Percentiles rank a stretch among this genome's conserved stretches.
Conservation (phyloP, 345 rosid species). For the Clausena lansium region DNA sequence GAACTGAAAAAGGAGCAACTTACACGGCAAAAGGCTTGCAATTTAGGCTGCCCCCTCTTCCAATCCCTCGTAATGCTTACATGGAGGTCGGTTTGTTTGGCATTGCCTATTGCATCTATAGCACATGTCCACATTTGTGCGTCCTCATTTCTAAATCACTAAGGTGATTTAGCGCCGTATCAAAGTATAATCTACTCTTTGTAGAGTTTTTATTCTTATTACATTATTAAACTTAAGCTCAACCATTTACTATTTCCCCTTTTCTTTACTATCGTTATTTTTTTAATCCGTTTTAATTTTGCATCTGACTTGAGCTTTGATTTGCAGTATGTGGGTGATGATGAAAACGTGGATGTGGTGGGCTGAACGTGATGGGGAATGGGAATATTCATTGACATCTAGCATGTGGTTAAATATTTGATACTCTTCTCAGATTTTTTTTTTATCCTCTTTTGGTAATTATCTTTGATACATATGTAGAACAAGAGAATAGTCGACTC, state of each 20-base stretch:
- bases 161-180: neutral
- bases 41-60: constrained; percentile 45
- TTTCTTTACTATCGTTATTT: too few species aligned
- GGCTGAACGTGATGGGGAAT: constrained; percentile 30
- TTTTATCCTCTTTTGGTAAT: neutral
- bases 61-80: constrained; percentile 37
- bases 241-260: neutral
- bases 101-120: neutral
- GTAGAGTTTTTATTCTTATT: neutral
- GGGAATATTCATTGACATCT: constrained; percentile 23
- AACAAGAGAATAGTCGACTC: neutral
- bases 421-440: neutral
- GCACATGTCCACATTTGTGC: neutral
- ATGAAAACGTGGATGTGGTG: constrained; percentile 41
- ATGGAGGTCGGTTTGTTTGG: constrained; percentile 34
- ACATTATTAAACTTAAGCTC: neutral
- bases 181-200: neutral
- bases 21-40: constrained; percentile 32
- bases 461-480: neutral
- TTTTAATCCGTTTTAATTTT: neutral
- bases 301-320: neutral
- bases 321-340: constrained; percentile 45
- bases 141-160: neutral
- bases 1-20: constrained; percentile 14
- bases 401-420: neutral